Evolutionary conservation across 2,329 filamentous ascomycete genomes (phyloP).

Genomic region (Talaromyces verruculosus): DNA sequence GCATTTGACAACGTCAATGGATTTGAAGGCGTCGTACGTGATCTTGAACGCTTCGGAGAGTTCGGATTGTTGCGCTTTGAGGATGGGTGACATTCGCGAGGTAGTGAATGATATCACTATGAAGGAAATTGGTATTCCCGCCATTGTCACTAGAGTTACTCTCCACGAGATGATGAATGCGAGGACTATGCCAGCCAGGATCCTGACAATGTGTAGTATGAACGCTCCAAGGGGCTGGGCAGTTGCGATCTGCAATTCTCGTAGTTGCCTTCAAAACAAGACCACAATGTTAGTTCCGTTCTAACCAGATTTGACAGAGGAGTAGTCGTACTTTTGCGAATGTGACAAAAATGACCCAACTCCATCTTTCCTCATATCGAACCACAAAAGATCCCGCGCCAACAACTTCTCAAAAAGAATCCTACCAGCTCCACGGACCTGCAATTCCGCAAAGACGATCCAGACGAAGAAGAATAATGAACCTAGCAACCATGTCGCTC

Average conservation of each 20-base stretch:
- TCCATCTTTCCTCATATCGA: constrained; percentile 70
- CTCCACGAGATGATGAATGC: constrained; percentile 82
- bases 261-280: constrained; percentile 62
- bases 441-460: constrained; percentile 76
- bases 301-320: constrained; percentile 15
- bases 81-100: constrained; percentile 61
- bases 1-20: constrained; percentile 82
- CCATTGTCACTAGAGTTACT: constrained; percentile 75
- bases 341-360: constrained; percentile 68
- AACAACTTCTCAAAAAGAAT: constrained; percentile 68
- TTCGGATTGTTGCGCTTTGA: constrained; percentile 67
- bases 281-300: neutral
- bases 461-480: constrained; percentile 68
- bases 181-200: constrained; percentile 64
- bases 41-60: constrained; percentile 71
- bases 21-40: constrained; percentile 66
- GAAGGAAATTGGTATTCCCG: constrained; percentile 68
- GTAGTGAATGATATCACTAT: constrained; percentile 62
- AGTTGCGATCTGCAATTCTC: constrained; percentile 76
- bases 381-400: constrained; percentile 77
- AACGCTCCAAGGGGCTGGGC: constrained; percentile 76
- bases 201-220: constrained; percentile 63
- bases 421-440: constrained; percentile 66
- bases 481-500: constrained; percentile 66
- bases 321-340: constrained; percentile 66